Conservation (phyloP, 1,139 yeast genomes). For the Taphrina flavorubra region DNA sequence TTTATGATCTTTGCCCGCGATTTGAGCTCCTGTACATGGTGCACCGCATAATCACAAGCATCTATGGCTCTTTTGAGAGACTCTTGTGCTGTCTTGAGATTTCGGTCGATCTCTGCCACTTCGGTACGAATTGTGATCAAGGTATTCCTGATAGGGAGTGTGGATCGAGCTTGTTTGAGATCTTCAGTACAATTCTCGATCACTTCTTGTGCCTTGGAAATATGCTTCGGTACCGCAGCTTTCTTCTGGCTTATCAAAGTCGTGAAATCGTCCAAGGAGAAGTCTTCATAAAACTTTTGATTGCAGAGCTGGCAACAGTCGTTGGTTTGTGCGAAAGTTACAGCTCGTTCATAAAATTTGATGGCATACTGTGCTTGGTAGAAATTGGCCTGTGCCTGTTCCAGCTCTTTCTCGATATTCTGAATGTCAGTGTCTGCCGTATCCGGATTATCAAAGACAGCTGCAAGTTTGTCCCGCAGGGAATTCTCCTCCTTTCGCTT, state of each 20-base stretch:
- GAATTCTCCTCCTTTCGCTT: conserved; percentile 12
- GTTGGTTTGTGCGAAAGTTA: conserved; percentile 37
- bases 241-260: conserved; percentile 4
- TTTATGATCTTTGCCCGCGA: conserved; percentile 48
- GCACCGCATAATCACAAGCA: background rate
- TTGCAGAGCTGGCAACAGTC: conserved; percentile 45
- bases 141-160: background rate
- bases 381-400: conserved; percentile 28
- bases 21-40: conserved; percentile 1
- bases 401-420: conserved; percentile 36
- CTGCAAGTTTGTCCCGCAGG: conserved; percentile 36
- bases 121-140: background rate
- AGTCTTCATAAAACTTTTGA: conserved; percentile 41
- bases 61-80: background rate
- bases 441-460: conserved; percentile 39
- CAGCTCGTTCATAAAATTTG: conserved; percentile 43
- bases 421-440: conserved; percentile 37
- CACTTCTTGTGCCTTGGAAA: conserved; percentile 20
- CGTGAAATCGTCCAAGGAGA: conserved; percentile 4
- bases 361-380: conserved; percentile 43
- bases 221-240: conserved; percentile 17
- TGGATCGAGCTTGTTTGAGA: background rate
- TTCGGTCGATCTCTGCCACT: conserved; percentile 4
- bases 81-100: conserved; percentile 9
- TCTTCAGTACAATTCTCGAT: conserved; percentile 7